These are phyloP conservation scores for Aspergillus diversus DNA, from an alignment of 495 filamentous ascomycete genomes.

Conservation along the genomic window DNA sequence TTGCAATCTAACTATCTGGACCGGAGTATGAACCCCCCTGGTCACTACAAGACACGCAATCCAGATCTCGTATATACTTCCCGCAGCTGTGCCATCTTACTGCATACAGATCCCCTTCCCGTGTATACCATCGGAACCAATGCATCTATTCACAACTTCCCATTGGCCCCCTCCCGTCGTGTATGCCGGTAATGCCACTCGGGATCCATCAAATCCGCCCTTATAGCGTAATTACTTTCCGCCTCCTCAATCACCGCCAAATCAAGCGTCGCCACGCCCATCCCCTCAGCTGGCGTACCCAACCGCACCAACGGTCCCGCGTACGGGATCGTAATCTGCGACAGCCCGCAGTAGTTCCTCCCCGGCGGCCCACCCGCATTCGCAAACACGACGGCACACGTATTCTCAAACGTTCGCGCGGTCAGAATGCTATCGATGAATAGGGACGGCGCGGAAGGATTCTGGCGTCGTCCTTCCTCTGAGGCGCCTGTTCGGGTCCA, in stretches of 20 bases:
- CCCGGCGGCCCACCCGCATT: conserved; percentile 12
- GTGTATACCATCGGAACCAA: background rate
- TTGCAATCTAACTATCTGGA: background rate
- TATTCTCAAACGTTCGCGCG: conserved; percentile 11
- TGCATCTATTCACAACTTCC: conserved; percentile 7
- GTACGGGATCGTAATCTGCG: conserved; percentile 14
- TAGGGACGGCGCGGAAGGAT: background rate
- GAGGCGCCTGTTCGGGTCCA: conserved; percentile 47
- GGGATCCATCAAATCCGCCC: conserved; percentile 7
- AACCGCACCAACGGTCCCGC: conserved; percentile 6
- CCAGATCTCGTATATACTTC: background rate
- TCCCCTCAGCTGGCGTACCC: conserved; percentile 5
- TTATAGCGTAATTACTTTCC: conserved; percentile 9
- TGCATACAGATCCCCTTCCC: background rate
- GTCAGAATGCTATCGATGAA: conserved; percentile 6
- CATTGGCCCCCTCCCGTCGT: background rate
- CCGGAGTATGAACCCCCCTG: background rate
- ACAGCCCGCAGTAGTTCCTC: conserved; percentile 13
- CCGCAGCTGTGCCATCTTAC: background rate
- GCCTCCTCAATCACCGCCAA: conserved; percentile 9
- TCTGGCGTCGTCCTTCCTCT: background rate
- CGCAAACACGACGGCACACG: conserved; percentile 8
- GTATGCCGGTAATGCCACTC: conserved; percentile 15
- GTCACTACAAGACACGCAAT: background rate
- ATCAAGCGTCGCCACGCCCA: conserved; percentile 8